These are phyloP conservation scores for Phylloporus arenicola DNA, from an alignment of 768 basidiomycete genomes.

Conservation along the genomic window DNA sequence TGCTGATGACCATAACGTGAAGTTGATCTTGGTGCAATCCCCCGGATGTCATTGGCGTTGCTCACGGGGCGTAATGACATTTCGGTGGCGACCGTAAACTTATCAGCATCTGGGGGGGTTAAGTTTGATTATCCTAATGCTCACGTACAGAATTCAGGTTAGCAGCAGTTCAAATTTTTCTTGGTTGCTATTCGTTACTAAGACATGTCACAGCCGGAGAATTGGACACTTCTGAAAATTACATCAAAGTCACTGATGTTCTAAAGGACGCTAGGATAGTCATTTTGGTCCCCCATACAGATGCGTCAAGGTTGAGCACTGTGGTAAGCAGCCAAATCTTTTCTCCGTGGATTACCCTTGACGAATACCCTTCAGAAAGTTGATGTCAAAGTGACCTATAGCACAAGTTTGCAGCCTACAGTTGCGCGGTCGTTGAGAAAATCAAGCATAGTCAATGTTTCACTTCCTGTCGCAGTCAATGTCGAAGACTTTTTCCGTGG, in stretches of 20 bases:
- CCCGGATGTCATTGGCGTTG: slow-evolving; percentile 51
- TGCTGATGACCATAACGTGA: slow-evolving; percentile 7
- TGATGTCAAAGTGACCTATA: slow-evolving; percentile 61
- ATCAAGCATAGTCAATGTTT: slow-evolving; percentile 53
- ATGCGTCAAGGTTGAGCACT: slow-evolving; percentile 52
- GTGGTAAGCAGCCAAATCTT: slow-evolving; percentile 43
- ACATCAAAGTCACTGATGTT: slow-evolving; percentile 45
- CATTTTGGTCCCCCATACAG: slow-evolving; percentile 62
- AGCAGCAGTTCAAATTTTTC: slow-evolving; percentile 10
- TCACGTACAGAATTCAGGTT: slow-evolving; percentile 34
- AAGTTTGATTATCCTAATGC: slow-evolving; percentile 43
- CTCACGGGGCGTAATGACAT: slow-evolving; percentile 66
- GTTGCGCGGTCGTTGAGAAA: slow-evolving; percentile 50
- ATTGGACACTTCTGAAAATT: slow-evolving; percentile 38
- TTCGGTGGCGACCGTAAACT: slow-evolving; percentile 45
- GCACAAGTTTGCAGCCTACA: slow-evolving; percentile 47
- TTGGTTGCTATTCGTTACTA: slow-evolving; percentile 1
- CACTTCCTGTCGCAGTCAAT: slow-evolving; percentile 84
- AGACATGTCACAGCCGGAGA: slow-evolving; percentile 14
- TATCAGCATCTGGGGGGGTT: slow-evolving; percentile 51
- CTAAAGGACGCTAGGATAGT: slow-evolving; percentile 41
- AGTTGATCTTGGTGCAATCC: slow-evolving; percentile 59
- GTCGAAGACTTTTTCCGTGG: slow-evolving; percentile 97
- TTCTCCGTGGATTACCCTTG: neutral
- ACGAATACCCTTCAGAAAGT: slow-evolving; percentile 51